Conservation (phyloP, 306 rosid genomes). For the Prunus armeniaca region DNA sequence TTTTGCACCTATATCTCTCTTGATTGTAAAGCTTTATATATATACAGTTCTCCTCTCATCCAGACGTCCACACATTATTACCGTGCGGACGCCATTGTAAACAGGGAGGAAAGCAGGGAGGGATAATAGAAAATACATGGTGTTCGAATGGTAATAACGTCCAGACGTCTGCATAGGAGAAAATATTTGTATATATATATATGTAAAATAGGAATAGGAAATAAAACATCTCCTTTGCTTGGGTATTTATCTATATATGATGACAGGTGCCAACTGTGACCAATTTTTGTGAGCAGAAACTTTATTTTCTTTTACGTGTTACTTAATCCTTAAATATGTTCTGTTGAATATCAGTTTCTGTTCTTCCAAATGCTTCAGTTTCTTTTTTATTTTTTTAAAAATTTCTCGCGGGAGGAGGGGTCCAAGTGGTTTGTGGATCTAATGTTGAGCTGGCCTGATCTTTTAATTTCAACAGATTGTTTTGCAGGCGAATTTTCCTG, state of each 20-base stretch:
- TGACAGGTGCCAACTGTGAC: not conserved
- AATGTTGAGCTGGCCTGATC: not conserved
- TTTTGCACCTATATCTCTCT: not conserved
- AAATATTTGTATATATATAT: no score
- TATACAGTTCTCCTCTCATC: no score
- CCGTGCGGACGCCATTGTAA: no score
- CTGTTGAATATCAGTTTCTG: not conserved
- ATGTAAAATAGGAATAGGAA: no score
- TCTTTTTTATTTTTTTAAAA: no score
- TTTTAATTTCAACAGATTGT: constrained; percentile 6
- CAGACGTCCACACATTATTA: no score
- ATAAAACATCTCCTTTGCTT: not conserved
- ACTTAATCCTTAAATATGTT: not conserved
- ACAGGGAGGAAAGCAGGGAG: no score
- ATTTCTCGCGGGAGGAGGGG: not conserved
- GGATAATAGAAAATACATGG: no score
- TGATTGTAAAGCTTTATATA: not conserved
- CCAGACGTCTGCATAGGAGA: no score
- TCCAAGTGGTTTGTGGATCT: not conserved
- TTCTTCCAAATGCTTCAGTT: no score
- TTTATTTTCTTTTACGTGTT: no score
- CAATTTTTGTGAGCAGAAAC: not conserved
- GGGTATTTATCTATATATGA: not conserved
- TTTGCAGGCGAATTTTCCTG: constrained; percentile 4
- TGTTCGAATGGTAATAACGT: no score